Percentiles rank a stretch among this genome's conserved stretches.
Conservation (phyloP, 2,329 filamentous ascomycete species). For the Verticillium albo-atrum region DNA sequence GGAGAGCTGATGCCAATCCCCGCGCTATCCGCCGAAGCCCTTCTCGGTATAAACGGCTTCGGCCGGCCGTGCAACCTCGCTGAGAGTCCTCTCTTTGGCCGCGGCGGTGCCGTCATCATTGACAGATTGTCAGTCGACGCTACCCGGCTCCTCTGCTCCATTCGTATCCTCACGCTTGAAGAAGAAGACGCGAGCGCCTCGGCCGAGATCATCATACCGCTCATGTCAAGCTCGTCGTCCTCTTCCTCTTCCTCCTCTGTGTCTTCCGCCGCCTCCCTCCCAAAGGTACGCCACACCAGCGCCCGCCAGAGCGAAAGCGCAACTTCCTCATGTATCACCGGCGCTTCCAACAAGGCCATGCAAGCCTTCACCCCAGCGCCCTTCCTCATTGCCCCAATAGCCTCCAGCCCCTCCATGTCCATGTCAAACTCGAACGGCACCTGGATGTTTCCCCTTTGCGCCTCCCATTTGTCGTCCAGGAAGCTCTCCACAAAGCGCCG, state of each 20-base stretch:
- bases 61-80: background rate
- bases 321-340: background rate
- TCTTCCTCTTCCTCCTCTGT: background rate
- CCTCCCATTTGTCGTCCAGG: background rate
- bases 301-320: background rate
- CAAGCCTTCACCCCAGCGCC: background rate
- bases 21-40: background rate
- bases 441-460: background rate
- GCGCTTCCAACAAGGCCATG: background rate
- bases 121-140: background rate
- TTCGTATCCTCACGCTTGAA: background rate
- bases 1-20: background rate
- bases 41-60: background rate
- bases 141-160: background rate
- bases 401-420: background rate
- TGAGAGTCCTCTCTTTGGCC: background rate
- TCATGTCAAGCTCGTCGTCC: background rate
- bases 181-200: background rate
- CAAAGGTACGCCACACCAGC: background rate
- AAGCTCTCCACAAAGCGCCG: background rate
- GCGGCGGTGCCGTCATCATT: background rate
- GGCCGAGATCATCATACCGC: background rate
- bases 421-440: background rate
- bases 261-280: background rate
- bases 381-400: background rate